Evolutionary conservation across 2,329 filamentous ascomycete species (phyloP), one percentile per base, ranked within the genome.

Genomic region (Aureobasidium mangrovei): DNA sequence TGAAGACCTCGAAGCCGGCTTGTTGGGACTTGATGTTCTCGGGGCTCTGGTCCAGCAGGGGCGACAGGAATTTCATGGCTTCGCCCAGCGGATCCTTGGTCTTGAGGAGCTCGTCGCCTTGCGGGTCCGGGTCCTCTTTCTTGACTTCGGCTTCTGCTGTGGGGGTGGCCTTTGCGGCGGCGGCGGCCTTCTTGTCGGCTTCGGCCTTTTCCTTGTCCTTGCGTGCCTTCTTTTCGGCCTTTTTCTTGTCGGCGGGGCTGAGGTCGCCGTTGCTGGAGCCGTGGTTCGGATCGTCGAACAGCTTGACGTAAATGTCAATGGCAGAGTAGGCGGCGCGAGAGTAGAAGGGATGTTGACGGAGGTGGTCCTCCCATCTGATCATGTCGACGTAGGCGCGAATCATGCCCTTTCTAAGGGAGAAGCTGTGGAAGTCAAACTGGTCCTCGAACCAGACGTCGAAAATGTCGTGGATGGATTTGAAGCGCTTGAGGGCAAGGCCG

Each of bases 391-490:
- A 98, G 1, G 93, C 88, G 55, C 91, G 80, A 57, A 97, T 88
- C 76, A 95, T 91, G 10, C 94, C 94, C 71, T 97, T 98, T 24
- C 93, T 80, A n/a, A 98, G 76, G 24, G 90, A 96, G 71, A 98
- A 98, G 68, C 83, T 89, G 76, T 98, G 94, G 76, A 98, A 98
- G 69, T 98, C 93, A 64, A 97, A 96, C 66, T 98, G 93, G 63
- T 98, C 93, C 68, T 98, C 94, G 67, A 95, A 86, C 93, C 93
- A 98, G 24, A 89, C 83, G 61, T 97, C 91, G 64, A 98, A 98
- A 60, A 98, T 94, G 70, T 88, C 89, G 68, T 85, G 85, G 55
- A 98, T 81, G 26, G 88, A 78, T 60, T 91, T 88, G 70, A 96
- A 91, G 47, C 94, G 83, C 76, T 98, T 98, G 52, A 98, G 76